phyloP scores from a whole-genome alignment of 305 asterid species.

The Solanum chacoense region DNA sequence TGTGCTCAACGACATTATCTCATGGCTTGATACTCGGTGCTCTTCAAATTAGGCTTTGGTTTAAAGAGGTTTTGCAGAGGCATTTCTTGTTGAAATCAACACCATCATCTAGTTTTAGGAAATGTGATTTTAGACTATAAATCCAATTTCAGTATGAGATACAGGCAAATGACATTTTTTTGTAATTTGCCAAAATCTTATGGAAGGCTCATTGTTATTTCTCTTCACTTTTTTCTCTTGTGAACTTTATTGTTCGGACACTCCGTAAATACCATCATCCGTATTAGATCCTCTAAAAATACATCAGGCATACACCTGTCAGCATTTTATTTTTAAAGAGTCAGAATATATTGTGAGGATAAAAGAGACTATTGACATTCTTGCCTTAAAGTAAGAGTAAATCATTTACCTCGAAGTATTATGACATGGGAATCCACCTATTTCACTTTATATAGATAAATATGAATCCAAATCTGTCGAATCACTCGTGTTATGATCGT shows the following conservation, averaged over 20 bases:
- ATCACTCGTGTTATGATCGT: neutral
- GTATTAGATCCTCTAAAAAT: neutral
- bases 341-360: neutral
- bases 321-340: neutral
- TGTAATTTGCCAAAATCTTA: neutral
- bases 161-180: neutral
- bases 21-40: slow-evolving; percentile 80
- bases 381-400: neutral
- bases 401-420: neutral
- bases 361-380: neutral
- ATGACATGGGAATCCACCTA: neutral
- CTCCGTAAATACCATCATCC: neutral
- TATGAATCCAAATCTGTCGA: too few species aligned
- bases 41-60: slow-evolving; percentile 7
- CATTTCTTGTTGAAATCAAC: neutral
- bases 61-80: neutral
- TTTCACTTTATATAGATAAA: neutral
- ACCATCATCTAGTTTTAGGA: neutral
- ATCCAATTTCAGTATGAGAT: neutral
- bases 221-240: neutral
- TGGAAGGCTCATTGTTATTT: neutral
- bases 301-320: neutral
- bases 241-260: neutral
- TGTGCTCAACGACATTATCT: slow-evolving; percentile 60
- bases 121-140: neutral